Percentiles rank a stretch among this genome's conserved stretches.
Conservation (phyloP, 2,329 filamentous ascomycete genomes). For the Microsporum ferrugineum region DNA sequence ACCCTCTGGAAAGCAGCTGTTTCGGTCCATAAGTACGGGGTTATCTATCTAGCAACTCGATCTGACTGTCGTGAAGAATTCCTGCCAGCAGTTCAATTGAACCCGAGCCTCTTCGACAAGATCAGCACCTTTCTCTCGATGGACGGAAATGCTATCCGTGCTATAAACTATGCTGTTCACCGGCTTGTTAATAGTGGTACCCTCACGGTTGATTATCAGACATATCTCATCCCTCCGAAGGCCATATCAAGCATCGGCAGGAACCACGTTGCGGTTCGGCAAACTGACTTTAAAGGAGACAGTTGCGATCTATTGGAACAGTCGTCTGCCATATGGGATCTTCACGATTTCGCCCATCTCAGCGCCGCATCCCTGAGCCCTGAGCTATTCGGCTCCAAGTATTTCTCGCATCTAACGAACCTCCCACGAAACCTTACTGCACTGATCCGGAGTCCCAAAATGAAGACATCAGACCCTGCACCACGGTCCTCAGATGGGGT, state of each 20-base stretch:
- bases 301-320: not conserved
- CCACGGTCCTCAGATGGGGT: slow-evolving; percentile 5
- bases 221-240: not conserved
- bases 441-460: slow-evolving; percentile 2
- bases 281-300: slow-evolving; percentile 2
- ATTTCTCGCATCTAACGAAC: slow-evolving; percentile 1
- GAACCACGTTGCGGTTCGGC: slow-evolving; percentile 1
- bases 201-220: slow-evolving; percentile 3
- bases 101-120: not conserved
- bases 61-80: slow-evolving; percentile 5
- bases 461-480: slow-evolving; percentile 7
- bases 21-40: slow-evolving; percentile 5
- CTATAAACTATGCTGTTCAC: slow-evolving; percentile 6
- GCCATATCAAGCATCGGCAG: slow-evolving; percentile 4
- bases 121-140: slow-evolving; percentile 2
- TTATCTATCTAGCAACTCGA: slow-evolving; percentile 7
- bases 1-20: slow-evolving; percentile 4
- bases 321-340: not conserved
- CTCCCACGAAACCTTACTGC: slow-evolving; percentile 5
- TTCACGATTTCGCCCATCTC: slow-evolving; percentile 8
- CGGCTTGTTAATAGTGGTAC: slow-evolving; percentile 3
- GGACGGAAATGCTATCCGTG: slow-evolving; percentile 2
- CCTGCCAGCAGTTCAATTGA: not conserved
- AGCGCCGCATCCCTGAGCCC: slow-evolving; percentile 2
- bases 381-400: slow-evolving; percentile 7